Evolutionary conservation across 768 basidiomycete genomes (phyloP).

Genomic region (Auriscalpium vulgare): DNA sequence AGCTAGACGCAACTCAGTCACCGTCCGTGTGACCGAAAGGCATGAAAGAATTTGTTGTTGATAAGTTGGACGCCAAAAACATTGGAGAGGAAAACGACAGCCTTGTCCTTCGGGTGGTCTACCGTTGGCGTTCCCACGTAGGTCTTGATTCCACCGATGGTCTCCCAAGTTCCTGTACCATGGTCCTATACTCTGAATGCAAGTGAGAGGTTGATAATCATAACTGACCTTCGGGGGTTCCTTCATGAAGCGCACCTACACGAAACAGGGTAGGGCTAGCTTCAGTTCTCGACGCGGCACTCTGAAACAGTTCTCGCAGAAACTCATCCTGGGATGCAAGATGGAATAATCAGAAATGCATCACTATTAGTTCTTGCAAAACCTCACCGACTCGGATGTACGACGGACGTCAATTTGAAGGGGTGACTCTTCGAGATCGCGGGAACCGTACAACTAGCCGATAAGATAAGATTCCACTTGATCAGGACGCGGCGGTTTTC

Average conservation of each 20-base stretch:
- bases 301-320: too few relatives aligned
- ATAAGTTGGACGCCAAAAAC: constrained; percentile 18
- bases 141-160: constrained; percentile 30
- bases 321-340: too few relatives aligned
- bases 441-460: too few relatives aligned
- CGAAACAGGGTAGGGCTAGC: too few relatives aligned
- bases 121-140: constrained; percentile 34
- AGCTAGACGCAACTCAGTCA: neutral
- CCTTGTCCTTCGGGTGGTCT: constrained; percentile 28
- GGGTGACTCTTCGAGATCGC: too few relatives aligned
- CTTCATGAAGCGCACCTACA: neutral
- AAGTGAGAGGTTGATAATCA: neutral
- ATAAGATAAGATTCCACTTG: too few relatives aligned
- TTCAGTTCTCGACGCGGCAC: too few relatives aligned
- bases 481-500: too few relatives aligned
- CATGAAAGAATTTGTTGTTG: constrained; percentile 21
- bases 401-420: too few relatives aligned
- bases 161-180: constrained; percentile 26
- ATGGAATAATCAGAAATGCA: too few relatives aligned
- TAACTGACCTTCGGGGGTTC: neutral
- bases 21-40: neutral
- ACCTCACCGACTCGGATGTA: too few relatives aligned
- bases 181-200: neutral
- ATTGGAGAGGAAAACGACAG: constrained; percentile 32
- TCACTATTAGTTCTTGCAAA: too few relatives aligned